Conservation (phyloP, 192 early-diverging fungal species). For the Coemansia sp. region DNA sequence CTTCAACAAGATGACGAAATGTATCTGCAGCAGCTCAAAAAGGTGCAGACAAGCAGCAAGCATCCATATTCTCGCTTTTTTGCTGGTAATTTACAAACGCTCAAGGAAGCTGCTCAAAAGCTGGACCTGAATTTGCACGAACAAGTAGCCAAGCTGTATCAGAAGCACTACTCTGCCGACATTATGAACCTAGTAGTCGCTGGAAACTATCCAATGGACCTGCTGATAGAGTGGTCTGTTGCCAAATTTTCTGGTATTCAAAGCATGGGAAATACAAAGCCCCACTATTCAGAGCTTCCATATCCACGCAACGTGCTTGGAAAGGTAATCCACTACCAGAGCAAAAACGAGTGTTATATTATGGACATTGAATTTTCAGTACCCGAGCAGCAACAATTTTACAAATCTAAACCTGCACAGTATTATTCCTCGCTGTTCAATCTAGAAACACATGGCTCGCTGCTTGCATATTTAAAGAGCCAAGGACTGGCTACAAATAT, state of each 20-base stretch:
- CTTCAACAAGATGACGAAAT: slow-evolving; percentile 70
- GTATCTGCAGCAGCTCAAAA: slow-evolving; percentile 4
- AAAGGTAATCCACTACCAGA: slow-evolving; percentile 65
- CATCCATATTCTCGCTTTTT: slow-evolving; percentile 84
- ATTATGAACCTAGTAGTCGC: slow-evolving; percentile 86
- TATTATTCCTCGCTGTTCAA: slow-evolving; percentile 81
- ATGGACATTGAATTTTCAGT: slow-evolving; percentile 77
- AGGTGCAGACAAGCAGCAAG: slow-evolving; percentile 41
- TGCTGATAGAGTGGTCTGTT: slow-evolving; percentile 72
- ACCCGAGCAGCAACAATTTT: slow-evolving; percentile 63
- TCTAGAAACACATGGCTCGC: slow-evolving; percentile 78
- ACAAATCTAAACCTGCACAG: slow-evolving; percentile 54
- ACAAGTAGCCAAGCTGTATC: slow-evolving; percentile 78
- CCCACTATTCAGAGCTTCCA: slow-evolving; percentile 64
- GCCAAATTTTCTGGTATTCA: slow-evolving; percentile 73
- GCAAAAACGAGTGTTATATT: slow-evolving; percentile 67
- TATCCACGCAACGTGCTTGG: slow-evolving; percentile 66
- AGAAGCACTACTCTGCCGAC: slow-evolving; percentile 87
- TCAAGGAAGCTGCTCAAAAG: slow-evolving; percentile 49
- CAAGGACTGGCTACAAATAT: slow-evolving; percentile 73
- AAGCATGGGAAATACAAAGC: slow-evolving; percentile 38
- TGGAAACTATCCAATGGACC: slow-evolving; percentile 74
- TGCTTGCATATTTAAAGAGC: slow-evolving; percentile 77
- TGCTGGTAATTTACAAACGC: slow-evolving; percentile 79
- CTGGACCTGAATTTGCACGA: slow-evolving; percentile 54